Conservation (phyloP, 2,329 filamentous ascomycete species). For the Clonostachys solani region DNA sequence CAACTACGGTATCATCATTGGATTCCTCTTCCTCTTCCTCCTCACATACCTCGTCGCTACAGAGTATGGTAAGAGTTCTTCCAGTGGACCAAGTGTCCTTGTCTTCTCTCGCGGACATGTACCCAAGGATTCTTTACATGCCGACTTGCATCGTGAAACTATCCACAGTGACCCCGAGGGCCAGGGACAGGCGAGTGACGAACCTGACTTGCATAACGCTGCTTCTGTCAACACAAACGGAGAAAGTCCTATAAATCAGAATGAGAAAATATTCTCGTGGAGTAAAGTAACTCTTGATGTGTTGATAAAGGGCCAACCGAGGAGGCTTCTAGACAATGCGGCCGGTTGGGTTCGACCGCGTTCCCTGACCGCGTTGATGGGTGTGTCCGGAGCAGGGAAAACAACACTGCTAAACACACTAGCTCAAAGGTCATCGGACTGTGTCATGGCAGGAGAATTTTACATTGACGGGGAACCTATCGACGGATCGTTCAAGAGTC, state of each 20-base stretch:
- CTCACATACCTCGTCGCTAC: conserved; percentile 57
- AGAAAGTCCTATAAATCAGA: conserved; percentile 57
- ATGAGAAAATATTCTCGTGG: conserved; percentile 56
- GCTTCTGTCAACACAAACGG: conserved; percentile 58
- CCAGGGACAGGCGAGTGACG: conserved; percentile 58
- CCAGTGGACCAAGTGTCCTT: conserved; percentile 72
- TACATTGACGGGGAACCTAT: conserved; percentile 62
- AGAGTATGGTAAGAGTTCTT: conserved; percentile 60
- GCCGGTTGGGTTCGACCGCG: conserved; percentile 72
- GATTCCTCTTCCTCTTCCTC: conserved; percentile 58
- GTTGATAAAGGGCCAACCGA: conserved; percentile 56
- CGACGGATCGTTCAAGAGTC: conserved; percentile 62
- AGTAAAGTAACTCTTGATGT: conserved; percentile 68
- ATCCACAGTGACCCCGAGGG: conserved; percentile 52
- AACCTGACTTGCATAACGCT: conserved; percentile 43
- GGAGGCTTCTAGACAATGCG: conserved; percentile 63
- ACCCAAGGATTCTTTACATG: conserved; percentile 8
- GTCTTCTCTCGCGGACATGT: conserved; percentile 67
- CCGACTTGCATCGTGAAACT: conserved; percentile 23
- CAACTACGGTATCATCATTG: conserved; percentile 67
- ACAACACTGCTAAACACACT: conserved; percentile 59
- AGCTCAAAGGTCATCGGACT: conserved; percentile 63
- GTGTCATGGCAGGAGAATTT: conserved; percentile 63
- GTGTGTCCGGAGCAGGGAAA: conserved; percentile 37
- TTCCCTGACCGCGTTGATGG: conserved; percentile 66